Evolutionary conservation across 2,329 filamentous ascomycete genomes (phyloP).

Genomic region (Exserohilum rostratum): DNA sequence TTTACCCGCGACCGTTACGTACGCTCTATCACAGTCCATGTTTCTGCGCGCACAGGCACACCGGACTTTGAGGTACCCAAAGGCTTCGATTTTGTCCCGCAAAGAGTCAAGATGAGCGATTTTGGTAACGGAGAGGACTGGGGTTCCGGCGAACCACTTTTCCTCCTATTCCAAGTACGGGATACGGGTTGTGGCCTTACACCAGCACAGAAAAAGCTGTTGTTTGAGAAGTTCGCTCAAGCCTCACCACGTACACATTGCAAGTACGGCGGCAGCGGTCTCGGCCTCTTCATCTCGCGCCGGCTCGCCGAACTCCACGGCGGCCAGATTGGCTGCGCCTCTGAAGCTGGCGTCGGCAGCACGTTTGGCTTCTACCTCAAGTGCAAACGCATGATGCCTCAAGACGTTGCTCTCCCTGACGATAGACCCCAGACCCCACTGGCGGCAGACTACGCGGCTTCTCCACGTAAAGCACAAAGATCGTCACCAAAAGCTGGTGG

Average conservation of each 20-base stretch:
- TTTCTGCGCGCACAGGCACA: conserved; percentile 46
- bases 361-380: conserved; percentile 46
- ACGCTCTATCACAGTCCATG: conserved; percentile 48
- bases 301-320: conserved; percentile 46
- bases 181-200: conserved; percentile 44
- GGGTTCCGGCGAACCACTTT: conserved; percentile 36
- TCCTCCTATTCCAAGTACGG: conserved; percentile 37
- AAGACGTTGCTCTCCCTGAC: conserved; percentile 3
- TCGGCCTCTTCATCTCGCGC: conserved; percentile 47
- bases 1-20: conserved; percentile 48
- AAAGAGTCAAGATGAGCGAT: conserved; percentile 18
- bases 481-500: background rate
- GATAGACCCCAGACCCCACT: conserved; percentile 4
- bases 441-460: background rate
- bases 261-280: conserved; percentile 44
- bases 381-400: conserved; percentile 23
- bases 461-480: background rate
- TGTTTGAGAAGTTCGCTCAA: conserved; percentile 43
- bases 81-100: conserved; percentile 38
- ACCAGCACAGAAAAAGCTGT: conserved; percentile 35
- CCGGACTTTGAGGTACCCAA: conserved; percentile 21
- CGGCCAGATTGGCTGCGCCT: conserved; percentile 44
- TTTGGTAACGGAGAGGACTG: conserved; percentile 34
- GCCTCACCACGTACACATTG: conserved; percentile 45
- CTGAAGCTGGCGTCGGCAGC: conserved; percentile 37